Conservation (phyloP, 805 yeast genomes). For the Clavispora santaluciae region DNA sequence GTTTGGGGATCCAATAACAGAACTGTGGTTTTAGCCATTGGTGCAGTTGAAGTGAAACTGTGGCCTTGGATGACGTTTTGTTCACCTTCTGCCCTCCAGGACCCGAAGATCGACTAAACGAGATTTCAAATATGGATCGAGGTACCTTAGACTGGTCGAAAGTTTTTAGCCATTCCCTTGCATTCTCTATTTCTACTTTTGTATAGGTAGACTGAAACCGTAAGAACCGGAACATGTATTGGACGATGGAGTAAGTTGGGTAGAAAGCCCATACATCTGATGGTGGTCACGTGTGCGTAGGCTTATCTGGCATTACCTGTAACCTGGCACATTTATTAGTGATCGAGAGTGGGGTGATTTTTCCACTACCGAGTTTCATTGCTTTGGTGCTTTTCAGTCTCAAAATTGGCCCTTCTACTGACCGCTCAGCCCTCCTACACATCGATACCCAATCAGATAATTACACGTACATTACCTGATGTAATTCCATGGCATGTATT, state of each 20-base stretch:
- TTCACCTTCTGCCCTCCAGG: constrained; percentile 90
- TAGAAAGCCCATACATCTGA: background rate
- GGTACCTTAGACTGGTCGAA: constrained; percentile 39
- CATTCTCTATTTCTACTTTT: constrained; percentile 15
- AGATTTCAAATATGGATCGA: constrained; percentile 35
- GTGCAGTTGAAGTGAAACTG: constrained; percentile 42
- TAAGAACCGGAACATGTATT: background rate
- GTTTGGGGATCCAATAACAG: constrained; percentile 56
- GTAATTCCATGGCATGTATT: no score
- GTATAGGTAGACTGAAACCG: background rate
- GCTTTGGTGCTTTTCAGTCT: no score
- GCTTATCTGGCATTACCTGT: no score
- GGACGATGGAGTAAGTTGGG: background rate
- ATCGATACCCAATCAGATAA: no score
- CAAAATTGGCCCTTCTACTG: no score
- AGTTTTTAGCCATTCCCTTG: constrained; percentile 40
- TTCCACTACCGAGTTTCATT: no score
- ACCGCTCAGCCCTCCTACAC: no score
- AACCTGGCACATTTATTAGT: no score
- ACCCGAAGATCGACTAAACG: constrained; percentile 63
- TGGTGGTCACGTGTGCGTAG: background rate
- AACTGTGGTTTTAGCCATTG: constrained; percentile 39
- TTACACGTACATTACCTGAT: no score
- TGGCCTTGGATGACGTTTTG: constrained; percentile 65
- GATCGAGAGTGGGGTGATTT: no score